Evolutionary conservation across 306 rosid genomes (phyloP).

Genomic region (Casuarina equisetifolia): DNA sequence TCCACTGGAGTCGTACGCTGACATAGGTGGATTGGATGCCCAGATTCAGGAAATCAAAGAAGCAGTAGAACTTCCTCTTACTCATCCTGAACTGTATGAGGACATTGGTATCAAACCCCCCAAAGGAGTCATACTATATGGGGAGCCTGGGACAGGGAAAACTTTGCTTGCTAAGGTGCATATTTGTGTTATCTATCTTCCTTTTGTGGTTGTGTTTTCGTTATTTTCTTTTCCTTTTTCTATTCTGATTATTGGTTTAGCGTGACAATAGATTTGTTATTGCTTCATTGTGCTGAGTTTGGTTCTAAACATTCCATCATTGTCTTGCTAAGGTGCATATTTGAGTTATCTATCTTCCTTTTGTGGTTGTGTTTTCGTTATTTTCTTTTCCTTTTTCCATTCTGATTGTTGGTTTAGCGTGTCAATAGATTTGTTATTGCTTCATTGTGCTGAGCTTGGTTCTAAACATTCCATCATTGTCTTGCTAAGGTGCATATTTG

Average conservation of each 20-base stretch:
- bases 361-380: not conserved
- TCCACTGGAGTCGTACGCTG: constrained; percentile 61
- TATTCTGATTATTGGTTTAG: not conserved
- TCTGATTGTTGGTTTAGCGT: not conserved
- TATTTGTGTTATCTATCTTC: not conserved
- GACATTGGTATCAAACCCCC: constrained; percentile 70
- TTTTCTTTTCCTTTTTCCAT: not conserved
- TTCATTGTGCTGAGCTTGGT: too few species aligned
- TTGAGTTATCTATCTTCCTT: not conserved
- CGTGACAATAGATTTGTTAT: not conserved
- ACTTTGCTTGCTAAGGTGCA: constrained; percentile 62
- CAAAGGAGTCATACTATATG: constrained; percentile 56
- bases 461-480: too few species aligned
- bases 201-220: not conserved
- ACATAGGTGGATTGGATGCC: constrained; percentile 65
- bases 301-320: too few species aligned
- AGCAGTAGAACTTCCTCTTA: constrained; percentile 67
- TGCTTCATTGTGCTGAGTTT: too few species aligned
- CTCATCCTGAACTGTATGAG: constrained; percentile 62
- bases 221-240: not conserved
- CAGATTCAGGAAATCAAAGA: constrained; percentile 65
- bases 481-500: constrained; percentile 48
- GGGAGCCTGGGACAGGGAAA: constrained; percentile 70
- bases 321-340: constrained; percentile 48
- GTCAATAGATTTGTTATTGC: not conserved